These are phyloP conservation scores for Solanum bulbocastanum DNA, from an alignment of 257 asterid species.

Conservation along the genomic window DNA sequence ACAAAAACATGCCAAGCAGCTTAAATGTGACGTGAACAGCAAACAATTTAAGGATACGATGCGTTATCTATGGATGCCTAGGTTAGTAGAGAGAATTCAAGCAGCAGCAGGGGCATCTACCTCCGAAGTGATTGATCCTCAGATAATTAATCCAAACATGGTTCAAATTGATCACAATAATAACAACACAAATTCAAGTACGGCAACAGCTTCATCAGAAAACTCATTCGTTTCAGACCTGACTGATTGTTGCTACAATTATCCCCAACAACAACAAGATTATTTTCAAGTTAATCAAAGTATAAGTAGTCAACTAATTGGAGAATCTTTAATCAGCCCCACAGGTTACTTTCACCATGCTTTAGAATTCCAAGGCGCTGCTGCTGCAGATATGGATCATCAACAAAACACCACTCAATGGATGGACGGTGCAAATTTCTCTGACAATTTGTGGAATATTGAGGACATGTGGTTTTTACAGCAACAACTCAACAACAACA, in stretches of 20 bases:
- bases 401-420: slow-evolving; percentile 23
- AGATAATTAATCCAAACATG: neutral
- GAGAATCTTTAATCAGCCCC: slow-evolving; percentile 43
- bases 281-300: slow-evolving; percentile 13
- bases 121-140: neutral
- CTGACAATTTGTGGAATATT: slow-evolving; percentile 45
- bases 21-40: slow-evolving; percentile 89
- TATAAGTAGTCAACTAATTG: neutral
- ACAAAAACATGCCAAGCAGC: slow-evolving; percentile 86
- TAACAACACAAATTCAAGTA: slow-evolving; percentile 30
- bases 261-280: slow-evolving; percentile 28
- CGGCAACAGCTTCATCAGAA: slow-evolving; percentile 39
- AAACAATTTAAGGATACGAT: slow-evolving; percentile 86
- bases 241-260: slow-evolving; percentile 51
- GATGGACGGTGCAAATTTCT: slow-evolving; percentile 52
- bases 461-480: slow-evolving; percentile 62
- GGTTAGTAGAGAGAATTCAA: slow-evolving; percentile 69
- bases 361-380: slow-evolving; percentile 1
- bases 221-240: slow-evolving; percentile 53
- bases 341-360: slow-evolving; percentile 36
- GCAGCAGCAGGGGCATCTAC: slow-evolving; percentile 24
- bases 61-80: slow-evolving; percentile 88
- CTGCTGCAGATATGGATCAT: slow-evolving; percentile 13
- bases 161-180: neutral
- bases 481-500: slow-evolving; percentile 30